Conservation (phyloP, 2,329 filamentous ascomycete species). For the Penicillium sp. region DNA sequence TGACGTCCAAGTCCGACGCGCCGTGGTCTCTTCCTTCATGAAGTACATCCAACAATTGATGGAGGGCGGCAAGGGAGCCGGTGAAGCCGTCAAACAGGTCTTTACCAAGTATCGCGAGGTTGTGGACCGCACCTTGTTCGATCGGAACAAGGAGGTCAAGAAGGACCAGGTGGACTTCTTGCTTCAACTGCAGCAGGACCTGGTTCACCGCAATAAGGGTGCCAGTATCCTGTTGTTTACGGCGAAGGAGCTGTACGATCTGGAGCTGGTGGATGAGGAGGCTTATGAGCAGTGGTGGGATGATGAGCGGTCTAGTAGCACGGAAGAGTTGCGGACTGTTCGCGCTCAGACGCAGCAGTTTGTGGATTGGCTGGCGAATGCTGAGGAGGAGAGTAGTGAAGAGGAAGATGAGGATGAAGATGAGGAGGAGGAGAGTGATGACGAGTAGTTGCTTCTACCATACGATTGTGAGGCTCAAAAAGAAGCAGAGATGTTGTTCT, state of each 20-base stretch:
- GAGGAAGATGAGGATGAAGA: constrained; percentile 64
- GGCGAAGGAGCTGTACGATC: constrained; percentile 80
- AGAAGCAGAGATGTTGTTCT: background rate
- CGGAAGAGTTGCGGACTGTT: constrained; percentile 70
- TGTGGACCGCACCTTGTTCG: constrained; percentile 62
- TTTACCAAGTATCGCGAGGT: constrained; percentile 67
- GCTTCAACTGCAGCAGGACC: constrained; percentile 77
- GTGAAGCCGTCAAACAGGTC: constrained; percentile 66
- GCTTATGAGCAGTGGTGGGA: constrained; percentile 88
- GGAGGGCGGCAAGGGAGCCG: constrained; percentile 59
- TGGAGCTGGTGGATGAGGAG: constrained; percentile 86
- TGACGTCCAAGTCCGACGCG: constrained; percentile 82
- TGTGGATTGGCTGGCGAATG: constrained; percentile 82
- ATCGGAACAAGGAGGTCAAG: constrained; percentile 56
- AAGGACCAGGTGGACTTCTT: constrained; percentile 84
- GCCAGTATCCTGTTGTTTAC: constrained; percentile 73
- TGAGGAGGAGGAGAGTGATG: constrained; percentile 55
- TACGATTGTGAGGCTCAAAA: background rate
- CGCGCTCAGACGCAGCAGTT: constrained; percentile 75
- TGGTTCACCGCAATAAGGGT: constrained; percentile 66
- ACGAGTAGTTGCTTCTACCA: constrained; percentile 31
- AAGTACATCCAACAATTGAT: constrained; percentile 76
- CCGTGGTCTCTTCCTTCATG: constrained; percentile 82
- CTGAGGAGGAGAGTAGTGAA: constrained; percentile 68
- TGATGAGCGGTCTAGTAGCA: constrained; percentile 69